A percentile compares a stretch with the other conserved stretches of the same genome.
These are phyloP conservation scores for Pyrenula aspistea DNA, from an alignment of 495 filamentous ascomycete genomes.

Conservation along the genomic window DNA sequence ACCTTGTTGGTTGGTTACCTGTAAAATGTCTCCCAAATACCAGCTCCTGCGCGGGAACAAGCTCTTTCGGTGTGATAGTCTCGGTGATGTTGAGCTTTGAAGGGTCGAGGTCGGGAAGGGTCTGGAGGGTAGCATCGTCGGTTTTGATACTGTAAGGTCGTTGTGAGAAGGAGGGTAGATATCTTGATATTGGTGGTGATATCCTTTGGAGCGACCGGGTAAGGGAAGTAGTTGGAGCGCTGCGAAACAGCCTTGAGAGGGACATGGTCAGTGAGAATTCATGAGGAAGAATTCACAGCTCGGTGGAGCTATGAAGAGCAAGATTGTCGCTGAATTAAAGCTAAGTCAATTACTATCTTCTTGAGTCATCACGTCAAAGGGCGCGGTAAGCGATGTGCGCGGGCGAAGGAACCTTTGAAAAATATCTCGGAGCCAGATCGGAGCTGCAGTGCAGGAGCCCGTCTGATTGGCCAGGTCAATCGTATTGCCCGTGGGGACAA, in stretches of 20 bases:
- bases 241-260: neutral
- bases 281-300: neutral
- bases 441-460: neutral
- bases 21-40: constrained; percentile 85
- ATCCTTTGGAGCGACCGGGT: neutral
- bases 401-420: neutral
- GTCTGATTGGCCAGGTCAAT: neutral
- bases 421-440: neutral
- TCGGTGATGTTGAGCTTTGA: constrained; percentile 62
- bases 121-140: constrained; percentile 36
- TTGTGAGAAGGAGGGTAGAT: constrained; percentile 3
- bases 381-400: no score
- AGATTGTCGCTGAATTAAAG: no score
- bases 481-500: neutral
- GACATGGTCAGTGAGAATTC: neutral
- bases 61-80: constrained; percentile 61
- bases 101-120: constrained; percentile 54
- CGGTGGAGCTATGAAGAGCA: no score
- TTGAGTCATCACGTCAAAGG: neutral
- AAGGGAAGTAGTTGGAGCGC: neutral
- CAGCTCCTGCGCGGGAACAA: constrained; percentile 62
- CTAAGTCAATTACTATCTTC: no score
- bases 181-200: neutral
- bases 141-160: constrained; percentile 48
- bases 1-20: constrained; percentile 32